Base-by-base conservation (phyloP, 2,329 filamentous ascomycete species). In the Trichocomaceae sp. region DNA sequence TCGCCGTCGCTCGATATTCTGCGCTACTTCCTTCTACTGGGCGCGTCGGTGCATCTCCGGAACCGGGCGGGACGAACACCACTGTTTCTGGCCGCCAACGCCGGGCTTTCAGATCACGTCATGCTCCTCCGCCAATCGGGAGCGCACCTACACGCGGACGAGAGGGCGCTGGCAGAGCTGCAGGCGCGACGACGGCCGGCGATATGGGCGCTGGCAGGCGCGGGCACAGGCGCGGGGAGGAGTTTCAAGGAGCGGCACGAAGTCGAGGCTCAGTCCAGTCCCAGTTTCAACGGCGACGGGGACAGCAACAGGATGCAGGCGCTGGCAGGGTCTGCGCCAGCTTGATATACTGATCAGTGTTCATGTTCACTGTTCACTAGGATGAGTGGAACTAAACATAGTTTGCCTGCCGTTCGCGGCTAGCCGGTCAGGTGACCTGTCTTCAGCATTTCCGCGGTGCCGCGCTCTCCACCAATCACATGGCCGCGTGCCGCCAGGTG, bases 81-180 rank as follows among this genome's bases (percentile, higher is more conserved):
- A 56, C 72, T 84, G 49, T 83, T 81, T 66, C 70, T 83, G 51
- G 81, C 81, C 2, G 81, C 81, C 48, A 79, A 79, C 60, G 78
- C 79, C 29, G 80, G 80, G 47, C 67, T 81, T 54, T 66, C 70
- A 50, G 76, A 80, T 48, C 79, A 83, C 61, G 80, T 83, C 56
- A 63, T 70, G 58, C 70, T 81, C 46, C 70, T 84, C 47, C 74
- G 75, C 46, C 75, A 78, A 64, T 79, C 79, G 13, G 81, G 81
- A 17, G 81, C 80, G 22, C 81, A 84, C 73, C 68, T 83, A 60
- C 80, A 83, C 63, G 73, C 77, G 3, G 79, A 81, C 57, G 81
- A 84, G 68, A 67, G 77, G 60, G 70, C 71, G 26, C 75, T 78
- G 42, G 80, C 80, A 41, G 76, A 75, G 64, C 68, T 79, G 50